Percentiles rank a stretch among this genome's conserved stretches.
Evolutionary conservation across 2,329 filamentous ascomycete species (phyloP).

Genomic region (Ceratocystis cacaofunesta): DNA sequence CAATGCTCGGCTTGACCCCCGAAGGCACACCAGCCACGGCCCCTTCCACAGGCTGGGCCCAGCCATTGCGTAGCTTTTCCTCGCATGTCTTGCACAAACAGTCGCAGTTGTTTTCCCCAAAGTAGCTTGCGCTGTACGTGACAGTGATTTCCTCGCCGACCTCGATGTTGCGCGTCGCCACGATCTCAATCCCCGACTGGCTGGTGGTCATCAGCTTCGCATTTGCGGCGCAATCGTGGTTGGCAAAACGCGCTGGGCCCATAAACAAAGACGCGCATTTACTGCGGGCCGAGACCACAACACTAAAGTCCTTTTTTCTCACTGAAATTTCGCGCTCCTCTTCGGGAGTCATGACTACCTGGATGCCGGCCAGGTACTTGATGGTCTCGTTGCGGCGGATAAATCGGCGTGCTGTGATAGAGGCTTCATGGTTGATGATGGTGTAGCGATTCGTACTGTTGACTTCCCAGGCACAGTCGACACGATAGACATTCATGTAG

Average conservation of each 20-base stretch:
- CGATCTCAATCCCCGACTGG: conserved; percentile 76
- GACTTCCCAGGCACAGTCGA: conserved; percentile 90
- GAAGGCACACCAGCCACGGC: conserved; percentile 20
- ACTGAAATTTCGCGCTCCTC: conserved; percentile 72
- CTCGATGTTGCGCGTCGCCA: conserved; percentile 67
- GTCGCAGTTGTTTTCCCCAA: conserved; percentile 87
- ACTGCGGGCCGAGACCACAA: conserved; percentile 83
- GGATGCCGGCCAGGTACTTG: conserved; percentile 80
- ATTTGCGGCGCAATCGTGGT: conserved; percentile 93
- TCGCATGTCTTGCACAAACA: conserved; percentile 88
- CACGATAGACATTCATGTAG: conserved; percentile 84
- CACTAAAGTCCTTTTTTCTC: conserved; percentile 86
- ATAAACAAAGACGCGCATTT: conserved; percentile 87
- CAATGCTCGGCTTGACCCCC: conserved; percentile 35
- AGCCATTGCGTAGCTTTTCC: conserved; percentile 59
- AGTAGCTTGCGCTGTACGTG: conserved; percentile 89
- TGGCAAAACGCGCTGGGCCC: conserved; percentile 88
- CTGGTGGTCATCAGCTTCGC: conserved; percentile 73
- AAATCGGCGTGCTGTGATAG: conserved; percentile 62
- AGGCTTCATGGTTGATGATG: conserved; percentile 76
- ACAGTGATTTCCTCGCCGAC: conserved; percentile 92
- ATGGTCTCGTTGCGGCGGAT: conserved; percentile 74
- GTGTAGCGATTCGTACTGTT: conserved; percentile 86
- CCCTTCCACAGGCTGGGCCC: conserved; percentile 44
- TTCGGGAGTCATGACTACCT: conserved; percentile 81